Evolutionary conservation across 768 basidiomycete genomes (phyloP), one percentile per base, ranked within the genome.

Genomic region (Collybiopsis confluens): DNA sequence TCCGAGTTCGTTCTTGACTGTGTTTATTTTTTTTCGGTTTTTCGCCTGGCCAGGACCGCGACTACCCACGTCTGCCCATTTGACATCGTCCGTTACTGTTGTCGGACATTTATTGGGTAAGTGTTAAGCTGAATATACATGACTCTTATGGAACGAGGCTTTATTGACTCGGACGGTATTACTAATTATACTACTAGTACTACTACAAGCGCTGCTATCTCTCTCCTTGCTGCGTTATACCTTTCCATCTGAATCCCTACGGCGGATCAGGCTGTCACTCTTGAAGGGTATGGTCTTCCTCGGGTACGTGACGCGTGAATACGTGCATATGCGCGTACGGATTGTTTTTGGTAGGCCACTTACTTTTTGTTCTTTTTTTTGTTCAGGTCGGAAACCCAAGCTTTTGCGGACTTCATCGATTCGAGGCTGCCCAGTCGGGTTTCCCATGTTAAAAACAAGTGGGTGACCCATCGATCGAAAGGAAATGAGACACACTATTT

Each of bases 361-460:
- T n/a, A n/a, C n/a, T n/a, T n/a, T n/a, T n/a, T n/a, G n/a, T n/a
- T n/a, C n/a, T n/a, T n/a, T n/a, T n/a, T n/a, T 8, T 33, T 73
- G 35, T 26, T 41, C 52, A 76, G 70, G 71, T 75, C 56, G 80
- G 82, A 0, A 80, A 83, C 65, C 74, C n/a, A 78, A 61, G 80
- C 71, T 2, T 86, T 85, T 55, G 83, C 82, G 1, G 58, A 82
- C 58, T 78, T 77, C 58, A 74, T 83, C 45, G 79, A 84, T 56
- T 64, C 72, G 10, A 65, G 78, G 41, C 43, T 70, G 36, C 56
- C 68, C 11, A 57, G 67, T 36, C 30, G 59, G 83, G 43, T 78
- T 8, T 20, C 73, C 3, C 83, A 78, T 55, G 74, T 86, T 63
- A 83, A 78, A 63, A 84, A 86, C 65, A 68, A 65, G 73, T 68